Evolutionary conservation across 208 protist species (phyloP).

Genomic region (Leishmania major): DNA sequence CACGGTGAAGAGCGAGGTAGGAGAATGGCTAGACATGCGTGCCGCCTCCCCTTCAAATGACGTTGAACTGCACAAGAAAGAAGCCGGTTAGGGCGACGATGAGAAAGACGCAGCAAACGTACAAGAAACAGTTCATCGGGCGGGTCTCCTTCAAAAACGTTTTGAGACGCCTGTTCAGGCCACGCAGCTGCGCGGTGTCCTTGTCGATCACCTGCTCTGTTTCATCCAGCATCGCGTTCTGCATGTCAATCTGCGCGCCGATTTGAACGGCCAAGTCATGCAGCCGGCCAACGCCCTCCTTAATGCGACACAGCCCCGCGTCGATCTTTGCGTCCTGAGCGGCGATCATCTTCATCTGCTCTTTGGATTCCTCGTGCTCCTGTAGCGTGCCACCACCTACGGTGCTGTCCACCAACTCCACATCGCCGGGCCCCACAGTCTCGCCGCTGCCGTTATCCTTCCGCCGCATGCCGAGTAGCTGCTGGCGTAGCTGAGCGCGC

Average conservation of each 20-base stretch:
- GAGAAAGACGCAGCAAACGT: conserved; percentile 61
- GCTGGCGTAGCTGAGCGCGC: conserved; percentile 54
- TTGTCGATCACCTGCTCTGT: conserved; percentile 66
- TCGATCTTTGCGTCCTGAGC: conserved; percentile 72
- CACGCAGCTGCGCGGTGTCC: conserved; percentile 47
- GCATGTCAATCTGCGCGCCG: conserved; percentile 65
- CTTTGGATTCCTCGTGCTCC: conserved; percentile 57
- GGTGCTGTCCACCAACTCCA: conserved; percentile 50
- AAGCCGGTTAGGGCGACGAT: conserved; percentile 67
- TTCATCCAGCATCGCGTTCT: conserved; percentile 68
- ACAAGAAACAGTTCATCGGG: conserved; percentile 69
- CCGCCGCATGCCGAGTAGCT: conserved; percentile 52
- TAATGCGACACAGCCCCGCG: conserved; percentile 59
- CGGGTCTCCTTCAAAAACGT: conserved; percentile 63
- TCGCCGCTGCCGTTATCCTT: conserved; percentile 17
- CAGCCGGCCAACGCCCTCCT: conserved; percentile 54
- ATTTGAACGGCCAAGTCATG: conserved; percentile 61
- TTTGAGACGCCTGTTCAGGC: conserved; percentile 55
- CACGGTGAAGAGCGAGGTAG: neutral
- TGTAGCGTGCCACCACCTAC: conserved; percentile 68
- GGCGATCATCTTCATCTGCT: conserved; percentile 66
- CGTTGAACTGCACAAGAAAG: conserved; percentile 72
- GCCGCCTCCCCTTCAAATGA: conserved; percentile 33
- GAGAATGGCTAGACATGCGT: neutral
- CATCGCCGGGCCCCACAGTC: conserved; percentile 23